Evolutionary conservation across 177 flowering plant species (phyloP).

Genomic region (Vitis hybrid): DNA sequence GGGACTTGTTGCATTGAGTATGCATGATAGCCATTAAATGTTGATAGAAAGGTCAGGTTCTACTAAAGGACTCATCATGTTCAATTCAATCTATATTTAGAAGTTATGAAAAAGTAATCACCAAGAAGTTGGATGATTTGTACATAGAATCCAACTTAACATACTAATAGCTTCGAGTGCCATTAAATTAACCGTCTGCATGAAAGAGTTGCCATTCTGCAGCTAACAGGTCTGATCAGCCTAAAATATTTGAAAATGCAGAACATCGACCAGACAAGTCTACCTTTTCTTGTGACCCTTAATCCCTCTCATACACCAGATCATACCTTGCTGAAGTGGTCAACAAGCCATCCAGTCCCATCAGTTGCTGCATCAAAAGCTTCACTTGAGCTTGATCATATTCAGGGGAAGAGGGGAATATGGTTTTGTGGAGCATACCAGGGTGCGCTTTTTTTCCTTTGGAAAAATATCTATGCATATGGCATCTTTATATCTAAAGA

Average conservation of each 20-base stretch:
- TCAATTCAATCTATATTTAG: too few relatives aligned
- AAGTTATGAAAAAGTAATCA: too few relatives aligned
- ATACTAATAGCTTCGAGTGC: too few relatives aligned
- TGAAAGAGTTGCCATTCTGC: background rate
- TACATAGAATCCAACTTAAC: too few relatives aligned
- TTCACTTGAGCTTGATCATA: conserved; percentile 54
- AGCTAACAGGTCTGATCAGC: background rate
- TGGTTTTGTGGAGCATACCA: conserved; percentile 99
- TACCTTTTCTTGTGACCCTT: conserved; percentile 78
- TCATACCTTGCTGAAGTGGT: conserved; percentile 74
- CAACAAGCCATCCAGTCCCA: conserved; percentile 88
- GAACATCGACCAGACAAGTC: conserved; percentile 56
- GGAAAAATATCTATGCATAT: background rate
- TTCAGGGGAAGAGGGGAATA: conserved; percentile 89
- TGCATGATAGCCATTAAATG: too few relatives aligned
- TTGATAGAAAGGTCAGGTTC: too few relatives aligned
- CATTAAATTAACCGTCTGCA: background rate
- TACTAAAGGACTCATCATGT: too few relatives aligned
- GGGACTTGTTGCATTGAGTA: background rate
- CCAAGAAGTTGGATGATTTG: too few relatives aligned
- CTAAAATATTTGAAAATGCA: conserved; percentile 29
- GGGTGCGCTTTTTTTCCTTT: conserved; percentile 40
- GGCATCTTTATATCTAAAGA: too few relatives aligned
- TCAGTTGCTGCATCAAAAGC: conserved; percentile 91
- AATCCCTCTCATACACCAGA: conserved; percentile 71